Percentiles rank a stretch among this genome's conserved stretches.
phyloP scores from a whole-genome alignment of 2,329 filamentous ascomycete genomes.

The Colletotrichum simmondsii region DNA sequence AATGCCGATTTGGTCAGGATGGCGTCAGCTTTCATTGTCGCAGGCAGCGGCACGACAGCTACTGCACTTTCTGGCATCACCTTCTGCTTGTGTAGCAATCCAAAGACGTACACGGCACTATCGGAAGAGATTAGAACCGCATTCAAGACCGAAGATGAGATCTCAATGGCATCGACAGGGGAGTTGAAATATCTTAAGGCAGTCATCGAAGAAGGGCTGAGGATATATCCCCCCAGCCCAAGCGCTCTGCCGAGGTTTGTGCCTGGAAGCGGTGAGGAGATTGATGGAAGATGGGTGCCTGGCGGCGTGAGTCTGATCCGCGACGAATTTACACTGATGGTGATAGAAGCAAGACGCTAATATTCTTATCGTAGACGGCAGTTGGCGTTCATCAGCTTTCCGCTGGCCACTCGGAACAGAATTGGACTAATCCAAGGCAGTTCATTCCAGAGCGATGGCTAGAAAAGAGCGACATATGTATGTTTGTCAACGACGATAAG shows the following conservation, averaged over 20 bases:
- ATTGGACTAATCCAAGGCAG: conserved; percentile 45
- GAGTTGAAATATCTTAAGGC: conserved; percentile 48
- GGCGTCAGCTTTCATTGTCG: conserved; percentile 41
- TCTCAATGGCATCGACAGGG: conserved; percentile 43
- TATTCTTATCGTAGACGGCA: neutral
- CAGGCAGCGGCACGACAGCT: conserved; percentile 58
- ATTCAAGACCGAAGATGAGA: conserved; percentile 38
- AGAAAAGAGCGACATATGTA: neutral
- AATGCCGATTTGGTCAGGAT: conserved; percentile 20
- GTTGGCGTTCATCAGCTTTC: conserved; percentile 26
- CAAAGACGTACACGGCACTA: conserved; percentile 41
- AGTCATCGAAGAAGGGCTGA: conserved; percentile 49
- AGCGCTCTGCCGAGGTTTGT: conserved; percentile 25
- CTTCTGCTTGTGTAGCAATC: conserved; percentile 49
- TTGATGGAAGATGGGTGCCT: conserved; percentile 43
- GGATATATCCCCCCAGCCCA: conserved; percentile 38
- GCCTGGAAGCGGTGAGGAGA: conserved; percentile 13
- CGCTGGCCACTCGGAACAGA: conserved; percentile 7
- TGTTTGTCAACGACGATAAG: neutral
- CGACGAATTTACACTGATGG: no score
- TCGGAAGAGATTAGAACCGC: conserved; percentile 41
- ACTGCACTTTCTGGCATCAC: conserved; percentile 53
- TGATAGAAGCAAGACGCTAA: no score
- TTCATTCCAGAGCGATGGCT: conserved; percentile 55
- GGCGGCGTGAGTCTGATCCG: conserved; percentile 43